Evolutionary conservation across 805 yeast species (phyloP).

Genomic region (Candida verbasci): DNA sequence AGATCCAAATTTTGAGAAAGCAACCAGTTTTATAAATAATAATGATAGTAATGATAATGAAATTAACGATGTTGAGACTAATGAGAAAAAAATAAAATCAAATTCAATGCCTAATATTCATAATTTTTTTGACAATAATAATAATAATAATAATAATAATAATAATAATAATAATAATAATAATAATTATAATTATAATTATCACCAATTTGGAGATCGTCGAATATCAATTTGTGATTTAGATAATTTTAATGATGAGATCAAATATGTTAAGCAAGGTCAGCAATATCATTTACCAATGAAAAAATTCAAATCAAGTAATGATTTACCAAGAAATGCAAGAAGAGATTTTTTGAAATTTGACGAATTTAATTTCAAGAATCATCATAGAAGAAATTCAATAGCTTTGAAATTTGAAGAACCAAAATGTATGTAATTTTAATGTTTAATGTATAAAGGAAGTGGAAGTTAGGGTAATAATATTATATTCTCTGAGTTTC

Average conservation of each 20-base stretch:
- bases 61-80: background rate
- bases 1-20: background rate
- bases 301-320: background rate
- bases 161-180: background rate
- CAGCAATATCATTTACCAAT: background rate
- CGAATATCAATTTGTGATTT: constrained; percentile 15
- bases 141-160: background rate
- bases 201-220: constrained; percentile 1
- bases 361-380: constrained; percentile 11
- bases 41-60: background rate
- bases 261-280: constrained; percentile 1
- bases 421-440: constrained; percentile 17
- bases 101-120: background rate
- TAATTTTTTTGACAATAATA: background rate
- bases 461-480: no score
- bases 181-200: background rate
- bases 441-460: no score
- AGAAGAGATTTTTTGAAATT: constrained; percentile 2
- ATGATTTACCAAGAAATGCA: background rate
- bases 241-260: constrained; percentile 9
- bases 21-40: background rate
- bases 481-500: no score
- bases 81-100: background rate
- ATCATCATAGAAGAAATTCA: constrained; percentile 42
- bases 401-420: constrained; percentile 43